phyloP scores from a whole-genome alignment of 108 stramenopile genomes.

The Cyclotella kingstonii region DNA sequence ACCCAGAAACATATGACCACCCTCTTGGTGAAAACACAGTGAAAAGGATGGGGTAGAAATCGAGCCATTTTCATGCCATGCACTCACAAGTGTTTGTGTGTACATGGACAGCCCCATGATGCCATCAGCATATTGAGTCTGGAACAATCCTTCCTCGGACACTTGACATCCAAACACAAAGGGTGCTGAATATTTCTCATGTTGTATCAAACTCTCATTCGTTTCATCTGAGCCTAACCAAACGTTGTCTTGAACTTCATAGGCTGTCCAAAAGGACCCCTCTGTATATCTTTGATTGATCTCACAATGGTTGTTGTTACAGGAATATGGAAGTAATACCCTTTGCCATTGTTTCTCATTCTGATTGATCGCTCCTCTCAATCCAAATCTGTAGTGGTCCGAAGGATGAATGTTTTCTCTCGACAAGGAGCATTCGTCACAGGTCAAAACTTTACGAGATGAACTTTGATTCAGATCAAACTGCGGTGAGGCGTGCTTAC shows the following conservation, averaged over 20 bases:
- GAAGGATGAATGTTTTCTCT: constrained; percentile 3
- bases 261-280: constrained; percentile 67
- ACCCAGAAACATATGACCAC: constrained; percentile 65
- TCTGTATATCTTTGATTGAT: constrained; percentile 75
- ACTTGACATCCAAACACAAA: constrained; percentile 95
- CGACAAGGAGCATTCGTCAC: constrained; percentile 20
- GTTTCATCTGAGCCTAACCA: constrained; percentile 52
- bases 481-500: constrained; percentile 56
- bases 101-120: constrained; percentile 89
- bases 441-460: constrained; percentile 26
- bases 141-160: constrained; percentile 82
- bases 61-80: constrained; percentile 36
- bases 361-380: background rate
- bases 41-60: constrained; percentile 63
- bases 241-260: constrained; percentile 74
- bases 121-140: constrained; percentile 92
- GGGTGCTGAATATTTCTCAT: constrained; percentile 42
- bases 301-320: constrained; percentile 39
- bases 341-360: background rate
- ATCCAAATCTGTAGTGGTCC: constrained; percentile 2
- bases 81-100: constrained; percentile 48
- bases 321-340: constrained; percentile 7
- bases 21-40: constrained; percentile 56
- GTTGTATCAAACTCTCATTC: constrained; percentile 10
- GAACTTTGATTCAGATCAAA: constrained; percentile 26